Base-by-base conservation (phyloP, 106 monocot genomes). In the Platanthera zijinensis region DNA sequence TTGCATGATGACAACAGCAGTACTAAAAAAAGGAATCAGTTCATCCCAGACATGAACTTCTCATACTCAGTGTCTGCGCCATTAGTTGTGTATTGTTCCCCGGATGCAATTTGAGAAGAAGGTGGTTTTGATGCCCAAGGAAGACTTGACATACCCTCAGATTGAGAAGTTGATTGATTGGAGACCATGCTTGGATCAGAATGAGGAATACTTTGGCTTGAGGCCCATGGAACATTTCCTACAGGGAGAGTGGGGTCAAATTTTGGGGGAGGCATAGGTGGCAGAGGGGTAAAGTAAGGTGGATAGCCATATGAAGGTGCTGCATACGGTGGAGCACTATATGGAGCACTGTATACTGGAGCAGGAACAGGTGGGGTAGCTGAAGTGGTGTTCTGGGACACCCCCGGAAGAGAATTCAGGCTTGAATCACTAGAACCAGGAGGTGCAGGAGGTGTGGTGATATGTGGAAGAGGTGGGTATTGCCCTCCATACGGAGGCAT, bases 21-120 rank as follows among this genome's bases (percentile, higher is more conserved):
- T 68, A 8, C 63, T 57, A 46, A 3, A 28, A 18, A 45, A n/a
- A 50, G 25, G 72, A 30, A 45, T 90, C 78, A 90, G 76, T 90
- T 90, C 82, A 90, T 86, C 68, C 82, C 86, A 9, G 86, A 71
- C 82, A 86, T 84, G 66, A 86, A 82, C 59, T 82, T 86, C 56
- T 90, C 89, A 69, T 90, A 90, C 69, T 90, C 89, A 9, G 82
- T 75, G 19, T 86, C 82, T 9, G 77, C 80, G 71, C 82, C 89
- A 79, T 78, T 70, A 74, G 52, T 74, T 10, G 71, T 51, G 53
- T 78, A 74, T 25, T 89, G 81, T 14, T 77, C 50, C 32, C 73
- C 12, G 57, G 84, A 51, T 52, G 64, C 62, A 71, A 74, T 81
- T 79, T 76, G 85, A 67, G 83, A 46, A 48, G 80, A 70, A 3